phyloP scores from a whole-genome alignment of 2,329 filamentous ascomycete genomes.

The Chrysoporthe deuterocubensis region DNA sequence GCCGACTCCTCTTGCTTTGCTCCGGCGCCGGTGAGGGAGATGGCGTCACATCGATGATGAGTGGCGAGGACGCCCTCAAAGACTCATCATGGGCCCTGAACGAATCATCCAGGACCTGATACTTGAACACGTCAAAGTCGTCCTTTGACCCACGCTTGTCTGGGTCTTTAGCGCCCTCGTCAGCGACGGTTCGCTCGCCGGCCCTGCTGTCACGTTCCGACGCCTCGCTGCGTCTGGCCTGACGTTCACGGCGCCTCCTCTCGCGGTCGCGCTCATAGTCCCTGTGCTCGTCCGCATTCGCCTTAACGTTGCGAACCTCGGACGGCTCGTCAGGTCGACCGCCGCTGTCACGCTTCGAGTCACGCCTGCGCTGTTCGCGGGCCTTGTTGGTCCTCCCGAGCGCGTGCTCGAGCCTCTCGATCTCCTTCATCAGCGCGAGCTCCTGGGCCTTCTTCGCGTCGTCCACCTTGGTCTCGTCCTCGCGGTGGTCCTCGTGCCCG shows the following conservation, averaged over 20 bases:
- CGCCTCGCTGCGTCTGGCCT: constrained; percentile 24
- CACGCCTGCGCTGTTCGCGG: constrained; percentile 30
- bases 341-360: constrained; percentile 25
- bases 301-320: constrained; percentile 1
- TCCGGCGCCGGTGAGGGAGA: constrained; percentile 22
- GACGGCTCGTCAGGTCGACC: neutral
- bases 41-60: constrained; percentile 28
- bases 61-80: constrained; percentile 19
- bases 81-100: constrained; percentile 44
- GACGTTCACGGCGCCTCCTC: constrained; percentile 33
- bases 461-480: constrained; percentile 28
- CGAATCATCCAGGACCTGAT: constrained; percentile 57
- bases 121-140: constrained; percentile 62
- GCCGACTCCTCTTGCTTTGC: constrained; percentile 50
- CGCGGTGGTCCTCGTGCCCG: constrained; percentile 33
- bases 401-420: constrained; percentile 23
- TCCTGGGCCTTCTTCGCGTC: constrained; percentile 34
- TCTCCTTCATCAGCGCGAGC: constrained; percentile 29
- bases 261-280: constrained; percentile 39
- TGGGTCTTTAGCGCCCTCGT: constrained; percentile 33
- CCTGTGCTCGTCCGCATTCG: constrained; percentile 35
- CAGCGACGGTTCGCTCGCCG: constrained; percentile 31
- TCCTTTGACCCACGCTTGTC: constrained; percentile 35
- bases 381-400: constrained; percentile 33
- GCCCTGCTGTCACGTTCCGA: constrained; percentile 32